A percentile compares a stretch with the other conserved stretches of the same genome.
These are phyloP conservation scores for Pythium folliculosum DNA, from an alignment of 352 stramenopile species.

Conservation along the genomic window DNA sequence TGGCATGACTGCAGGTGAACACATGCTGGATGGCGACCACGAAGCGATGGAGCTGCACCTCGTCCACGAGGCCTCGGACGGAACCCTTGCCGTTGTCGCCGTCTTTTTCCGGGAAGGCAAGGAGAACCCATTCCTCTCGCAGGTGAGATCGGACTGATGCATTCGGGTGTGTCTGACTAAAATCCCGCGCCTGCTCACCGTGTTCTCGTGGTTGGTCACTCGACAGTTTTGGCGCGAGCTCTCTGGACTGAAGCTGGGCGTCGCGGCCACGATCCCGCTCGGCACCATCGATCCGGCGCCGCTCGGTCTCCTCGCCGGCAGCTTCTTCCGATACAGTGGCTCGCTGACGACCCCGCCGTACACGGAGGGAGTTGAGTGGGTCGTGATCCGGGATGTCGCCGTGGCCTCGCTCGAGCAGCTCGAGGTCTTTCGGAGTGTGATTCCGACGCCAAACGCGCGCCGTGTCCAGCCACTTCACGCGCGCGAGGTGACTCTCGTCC, in stretches of 20 bases:
- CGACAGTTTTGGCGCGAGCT: constrained; percentile 59
- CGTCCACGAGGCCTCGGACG: constrained; percentile 62
- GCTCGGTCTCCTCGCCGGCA: constrained; percentile 37
- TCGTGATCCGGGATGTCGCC: constrained; percentile 51
- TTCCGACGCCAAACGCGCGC: constrained; percentile 53
- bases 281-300: constrained; percentile 31
- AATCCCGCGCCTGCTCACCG: too few species aligned
- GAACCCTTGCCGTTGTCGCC: constrained; percentile 51
- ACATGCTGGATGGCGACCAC: constrained; percentile 60
- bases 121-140: constrained; percentile 58
- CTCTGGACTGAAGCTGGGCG: constrained; percentile 26
- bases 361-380: constrained; percentile 72
- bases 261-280: constrained; percentile 32
- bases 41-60: constrained; percentile 69
- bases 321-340: constrained; percentile 60
- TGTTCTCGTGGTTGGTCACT: too few species aligned
- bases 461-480: constrained; percentile 50
- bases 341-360: constrained; percentile 79
- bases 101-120: constrained; percentile 58
- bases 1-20: constrained; percentile 40
- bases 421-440: constrained; percentile 41
- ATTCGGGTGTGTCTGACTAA: too few species aligned
- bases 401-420: constrained; percentile 58
- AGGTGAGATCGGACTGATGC: constrained; percentile 12
- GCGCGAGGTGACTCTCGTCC: constrained; percentile 34